phyloP scores from a whole-genome alignment of 345 rosid genomes.

The Sonneratia caseolaris region DNA sequence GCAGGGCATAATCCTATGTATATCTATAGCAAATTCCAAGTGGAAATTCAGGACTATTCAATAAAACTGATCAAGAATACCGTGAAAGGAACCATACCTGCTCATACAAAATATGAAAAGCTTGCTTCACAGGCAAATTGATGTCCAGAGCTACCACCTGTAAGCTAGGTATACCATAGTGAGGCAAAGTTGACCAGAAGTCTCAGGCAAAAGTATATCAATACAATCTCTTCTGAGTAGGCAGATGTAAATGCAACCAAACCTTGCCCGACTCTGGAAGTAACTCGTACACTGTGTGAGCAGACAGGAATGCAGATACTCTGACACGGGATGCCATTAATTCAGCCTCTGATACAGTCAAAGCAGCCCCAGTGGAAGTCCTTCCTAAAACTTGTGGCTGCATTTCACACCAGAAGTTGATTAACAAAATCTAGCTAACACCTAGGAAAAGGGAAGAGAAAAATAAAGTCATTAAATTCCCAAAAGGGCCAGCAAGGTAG shows the following conservation, averaged over 20 bases:
- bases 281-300: constrained; percentile 79
- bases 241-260: constrained; percentile 25
- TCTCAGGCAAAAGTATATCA: background rate
- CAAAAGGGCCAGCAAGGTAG: background rate
- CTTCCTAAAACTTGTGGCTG: constrained; percentile 17
- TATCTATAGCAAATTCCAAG: background rate
- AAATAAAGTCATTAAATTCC: background rate
- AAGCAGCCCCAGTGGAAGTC: constrained; percentile 30
- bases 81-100: constrained; percentile 40
- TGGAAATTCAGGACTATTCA: background rate
- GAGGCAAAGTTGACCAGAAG: background rate
- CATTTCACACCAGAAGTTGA: background rate
- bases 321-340: constrained; percentile 63
- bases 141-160: constrained; percentile 98
- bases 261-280: constrained; percentile 99
- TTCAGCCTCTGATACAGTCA: constrained; percentile 51
- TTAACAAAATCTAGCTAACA: background rate
- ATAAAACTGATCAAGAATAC: background rate
- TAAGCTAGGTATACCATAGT: constrained; percentile 15
- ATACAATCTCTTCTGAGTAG: background rate
- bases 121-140: constrained; percentile 91
- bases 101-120: constrained; percentile 88
- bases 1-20: background rate
- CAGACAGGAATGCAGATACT: constrained; percentile 53
- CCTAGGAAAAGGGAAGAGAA: background rate